These are phyloP conservation scores for Phlebopus sp. DNA, from an alignment of 1,284 basidiomycete species.

Conservation along the genomic window DNA sequence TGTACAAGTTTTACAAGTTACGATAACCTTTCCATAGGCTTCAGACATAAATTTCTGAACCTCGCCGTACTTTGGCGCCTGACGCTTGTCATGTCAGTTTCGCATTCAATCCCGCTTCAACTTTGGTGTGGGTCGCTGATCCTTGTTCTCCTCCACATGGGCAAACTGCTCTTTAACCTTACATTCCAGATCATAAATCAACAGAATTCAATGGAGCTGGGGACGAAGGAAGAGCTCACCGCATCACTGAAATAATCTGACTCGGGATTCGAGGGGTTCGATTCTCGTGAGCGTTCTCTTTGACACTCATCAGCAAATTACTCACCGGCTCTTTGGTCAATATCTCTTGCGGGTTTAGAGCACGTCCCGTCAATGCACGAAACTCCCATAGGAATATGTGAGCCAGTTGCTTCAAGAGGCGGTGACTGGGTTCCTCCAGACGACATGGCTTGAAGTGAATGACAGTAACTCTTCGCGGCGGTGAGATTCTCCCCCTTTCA, in stretches of 20 bases:
- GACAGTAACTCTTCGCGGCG: no score
- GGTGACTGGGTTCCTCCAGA: conserved; percentile 47
- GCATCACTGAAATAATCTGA: conserved; percentile 31
- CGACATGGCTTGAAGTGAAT: conserved; percentile 13
- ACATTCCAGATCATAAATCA: not conserved
- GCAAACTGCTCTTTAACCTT: conserved; percentile 27
- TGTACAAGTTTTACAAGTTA: conserved; percentile 8
- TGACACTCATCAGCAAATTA: not conserved
- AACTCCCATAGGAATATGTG: conserved; percentile 46
- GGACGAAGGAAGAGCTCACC: conserved; percentile 12
- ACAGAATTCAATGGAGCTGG: not conserved
- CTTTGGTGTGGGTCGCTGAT: conserved; percentile 14
- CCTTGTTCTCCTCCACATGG: conserved; percentile 1
- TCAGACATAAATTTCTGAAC: no score
- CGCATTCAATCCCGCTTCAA: not conserved
- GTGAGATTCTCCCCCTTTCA: conserved; percentile 1
- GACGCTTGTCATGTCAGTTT: not conserved
- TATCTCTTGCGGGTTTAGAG: conserved; percentile 29
- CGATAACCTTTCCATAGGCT: not conserved
- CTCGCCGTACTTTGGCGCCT: not conserved
- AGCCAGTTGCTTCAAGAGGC: conserved; percentile 46
- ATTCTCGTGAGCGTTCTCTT: not conserved
- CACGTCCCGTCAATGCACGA: conserved; percentile 43
- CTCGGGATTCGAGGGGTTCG: not conserved
- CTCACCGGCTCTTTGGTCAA: conserved; percentile 31